These are phyloP conservation scores for Lachnellula arida DNA, from an alignment of 2,329 filamentous ascomycete genomes.

Conservation along the genomic window DNA sequence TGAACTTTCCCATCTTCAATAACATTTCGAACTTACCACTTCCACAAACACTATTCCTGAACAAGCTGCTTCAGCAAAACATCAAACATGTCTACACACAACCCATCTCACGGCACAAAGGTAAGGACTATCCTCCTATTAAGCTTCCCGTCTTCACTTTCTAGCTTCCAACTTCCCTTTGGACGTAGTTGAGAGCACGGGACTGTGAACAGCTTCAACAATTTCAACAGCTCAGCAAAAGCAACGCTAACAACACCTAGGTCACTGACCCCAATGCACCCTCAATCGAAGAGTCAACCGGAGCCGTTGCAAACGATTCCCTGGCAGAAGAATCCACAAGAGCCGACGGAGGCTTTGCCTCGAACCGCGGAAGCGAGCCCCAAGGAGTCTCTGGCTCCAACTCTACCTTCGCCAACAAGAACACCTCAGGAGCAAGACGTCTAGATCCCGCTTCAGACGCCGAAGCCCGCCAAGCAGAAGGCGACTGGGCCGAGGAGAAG, in stretches of 20 bases:
- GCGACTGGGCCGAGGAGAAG: slow-evolving; percentile 23
- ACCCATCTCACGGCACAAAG: slow-evolving; percentile 22
- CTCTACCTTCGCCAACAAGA: slow-evolving; percentile 51
- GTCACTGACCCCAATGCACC: slow-evolving; percentile 48
- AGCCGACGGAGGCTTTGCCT: slow-evolving; percentile 53
- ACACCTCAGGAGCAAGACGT: slow-evolving; percentile 47
- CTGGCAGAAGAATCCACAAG: slow-evolving; percentile 69
- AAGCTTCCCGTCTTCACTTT: neutral
- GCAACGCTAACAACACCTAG: slow-evolving; percentile 35
- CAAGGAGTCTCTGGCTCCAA: slow-evolving; percentile 45
- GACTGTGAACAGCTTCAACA: neutral
- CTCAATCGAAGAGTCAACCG: slow-evolving; percentile 53
- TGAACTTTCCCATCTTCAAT: too few species aligned
- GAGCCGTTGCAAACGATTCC: slow-evolving; percentile 61
- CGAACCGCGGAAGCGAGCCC: slow-evolving; percentile 51
- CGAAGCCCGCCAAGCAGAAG: slow-evolving; percentile 19
- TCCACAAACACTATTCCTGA: slow-evolving; percentile 3
- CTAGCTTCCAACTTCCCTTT: neutral
- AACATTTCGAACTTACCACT: neutral
- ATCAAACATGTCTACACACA: slow-evolving; percentile 32
- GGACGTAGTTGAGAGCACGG: neutral
- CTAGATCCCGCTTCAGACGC: slow-evolving; percentile 39
- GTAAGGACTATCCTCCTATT: slow-evolving; percentile 6
- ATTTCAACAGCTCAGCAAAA: neutral
- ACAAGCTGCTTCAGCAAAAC: neutral